Percentiles rank a stretch among this genome's conserved stretches.
Evolutionary conservation across 176 grass and related monocot genomes (phyloP).

Genomic region (Eremochloa ophiuroides): DNA sequence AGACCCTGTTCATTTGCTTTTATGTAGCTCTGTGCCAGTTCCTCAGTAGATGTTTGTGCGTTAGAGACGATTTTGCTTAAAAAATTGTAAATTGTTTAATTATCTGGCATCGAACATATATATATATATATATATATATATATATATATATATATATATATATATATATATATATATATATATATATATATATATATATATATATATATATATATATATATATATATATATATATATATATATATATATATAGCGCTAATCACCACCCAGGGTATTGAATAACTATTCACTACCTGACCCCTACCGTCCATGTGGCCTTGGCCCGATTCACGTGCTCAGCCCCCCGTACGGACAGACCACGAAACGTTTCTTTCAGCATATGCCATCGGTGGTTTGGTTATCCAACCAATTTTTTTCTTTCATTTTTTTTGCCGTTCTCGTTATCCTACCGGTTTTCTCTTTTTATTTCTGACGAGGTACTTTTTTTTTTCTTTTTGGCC

Average conservation of each 20-base stretch:
- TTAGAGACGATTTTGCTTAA: constrained; percentile 6
- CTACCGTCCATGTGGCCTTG: too few species aligned
- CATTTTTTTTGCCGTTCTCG: too few species aligned
- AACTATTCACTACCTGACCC: too few species aligned
- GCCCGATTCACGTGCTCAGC: too few species aligned
- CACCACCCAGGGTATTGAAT: too few species aligned
- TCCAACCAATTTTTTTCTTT: too few species aligned
- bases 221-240: not conserved
- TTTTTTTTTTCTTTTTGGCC: too few species aligned
- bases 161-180: not conserved
- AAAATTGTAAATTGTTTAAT: not conserved
- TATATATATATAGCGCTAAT: not conserved
- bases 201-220: not conserved
- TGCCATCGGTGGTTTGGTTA: too few species aligned
- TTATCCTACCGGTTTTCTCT: too few species aligned
- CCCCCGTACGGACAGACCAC: too few species aligned
- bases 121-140: not conserved
- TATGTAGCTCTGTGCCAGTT: not conserved
- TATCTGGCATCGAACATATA: not conserved
- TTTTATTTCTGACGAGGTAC: too few species aligned
- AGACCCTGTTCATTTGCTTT: not conserved
- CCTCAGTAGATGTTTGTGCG: not conserved
- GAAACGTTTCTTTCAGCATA: too few species aligned
- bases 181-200: not conserved
- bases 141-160: not conserved